These are phyloP conservation scores for Xylariaceae sp. DNA, from an alignment of 2,329 filamentous ascomycete species.

Conservation along the genomic window DNA sequence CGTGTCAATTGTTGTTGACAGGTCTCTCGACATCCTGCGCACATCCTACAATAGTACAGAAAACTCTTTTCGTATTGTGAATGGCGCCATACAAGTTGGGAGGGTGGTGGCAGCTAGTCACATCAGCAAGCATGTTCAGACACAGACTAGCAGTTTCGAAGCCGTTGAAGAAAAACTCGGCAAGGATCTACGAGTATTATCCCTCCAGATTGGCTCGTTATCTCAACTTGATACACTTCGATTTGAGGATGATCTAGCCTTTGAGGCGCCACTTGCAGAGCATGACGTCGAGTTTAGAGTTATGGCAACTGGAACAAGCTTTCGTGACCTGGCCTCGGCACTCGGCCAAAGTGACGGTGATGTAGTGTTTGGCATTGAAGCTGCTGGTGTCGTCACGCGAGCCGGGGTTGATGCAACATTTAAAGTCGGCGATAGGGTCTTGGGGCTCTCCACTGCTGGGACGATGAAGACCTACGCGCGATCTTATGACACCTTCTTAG, in stretches of 20 bases:
- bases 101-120: constrained; percentile 29
- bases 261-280: constrained; percentile 14
- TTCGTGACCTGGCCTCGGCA: constrained; percentile 26
- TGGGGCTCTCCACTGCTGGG: constrained; percentile 32
- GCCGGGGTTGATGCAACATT: constrained; percentile 24
- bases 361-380: constrained; percentile 27
- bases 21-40: constrained; percentile 14
- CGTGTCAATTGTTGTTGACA: constrained; percentile 11
- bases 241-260: constrained; percentile 31
- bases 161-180: constrained; percentile 9
- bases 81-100: constrained; percentile 21
- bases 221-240: constrained; percentile 32
- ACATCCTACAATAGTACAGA: constrained; percentile 14
- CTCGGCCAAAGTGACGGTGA: constrained; percentile 24
- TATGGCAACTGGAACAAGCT: constrained; percentile 31
- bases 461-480: constrained; percentile 34
- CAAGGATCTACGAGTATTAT: not conserved
- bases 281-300: constrained; percentile 36
- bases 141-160: constrained; percentile 6
- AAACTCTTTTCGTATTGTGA: constrained; percentile 27
- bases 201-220: constrained; percentile 23
- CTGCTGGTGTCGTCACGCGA: constrained; percentile 33
- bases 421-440: constrained; percentile 31
- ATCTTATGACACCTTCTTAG: constrained; percentile 27
- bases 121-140: constrained; percentile 29